Conservation (phyloP, 2,329 filamentous ascomycete species). For the Cephalotrichum gorgonifer region DNA sequence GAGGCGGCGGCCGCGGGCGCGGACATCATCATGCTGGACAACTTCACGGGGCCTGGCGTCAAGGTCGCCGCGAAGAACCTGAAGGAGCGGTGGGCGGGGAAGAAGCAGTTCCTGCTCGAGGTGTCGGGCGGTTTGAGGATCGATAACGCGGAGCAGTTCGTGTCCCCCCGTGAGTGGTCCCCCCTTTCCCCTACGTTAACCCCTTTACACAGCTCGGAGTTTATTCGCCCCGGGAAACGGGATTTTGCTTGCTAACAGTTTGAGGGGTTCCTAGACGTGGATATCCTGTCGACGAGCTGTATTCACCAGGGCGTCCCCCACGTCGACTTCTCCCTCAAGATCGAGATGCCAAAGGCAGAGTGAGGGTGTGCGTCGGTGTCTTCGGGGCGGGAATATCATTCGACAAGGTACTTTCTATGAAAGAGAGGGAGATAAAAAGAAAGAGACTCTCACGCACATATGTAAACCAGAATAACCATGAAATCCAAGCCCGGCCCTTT, state of each 20-base stretch:
- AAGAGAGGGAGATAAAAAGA: too few species aligned
- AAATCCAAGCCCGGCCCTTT: too few species aligned
- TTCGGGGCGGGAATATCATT: not conserved
- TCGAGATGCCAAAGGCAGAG: slow-evolving; percentile 25
- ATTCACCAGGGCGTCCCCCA: slow-evolving; percentile 94
- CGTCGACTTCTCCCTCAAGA: slow-evolving; percentile 94
- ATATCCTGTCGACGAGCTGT: slow-evolving; percentile 91
- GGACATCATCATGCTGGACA: slow-evolving; percentile 95
- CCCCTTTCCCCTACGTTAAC: not conserved
- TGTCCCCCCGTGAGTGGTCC: slow-evolving; percentile 53
- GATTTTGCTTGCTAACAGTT: too few species aligned
- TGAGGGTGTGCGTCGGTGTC: not conserved
- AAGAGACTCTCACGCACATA: too few species aligned
- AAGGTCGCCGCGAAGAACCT: slow-evolving; percentile 62
- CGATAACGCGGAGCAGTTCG: slow-evolving; percentile 73
- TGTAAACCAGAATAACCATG: too few species aligned
- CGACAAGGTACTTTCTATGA: not conserved
- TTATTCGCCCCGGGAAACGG: too few species aligned
- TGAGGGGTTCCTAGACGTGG: slow-evolving; percentile 79
- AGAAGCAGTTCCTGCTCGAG: slow-evolving; percentile 70
- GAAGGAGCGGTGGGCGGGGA: slow-evolving; percentile 70
- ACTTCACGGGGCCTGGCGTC: slow-evolving; percentile 75
- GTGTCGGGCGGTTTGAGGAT: slow-evolving; percentile 83
- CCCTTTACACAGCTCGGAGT: not conserved
- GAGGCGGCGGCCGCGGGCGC: slow-evolving; percentile 86